Evolutionary conservation across 192 early-diverging fungal genomes (phyloP).

Genomic region (Helicostylum pulchrum): DNA sequence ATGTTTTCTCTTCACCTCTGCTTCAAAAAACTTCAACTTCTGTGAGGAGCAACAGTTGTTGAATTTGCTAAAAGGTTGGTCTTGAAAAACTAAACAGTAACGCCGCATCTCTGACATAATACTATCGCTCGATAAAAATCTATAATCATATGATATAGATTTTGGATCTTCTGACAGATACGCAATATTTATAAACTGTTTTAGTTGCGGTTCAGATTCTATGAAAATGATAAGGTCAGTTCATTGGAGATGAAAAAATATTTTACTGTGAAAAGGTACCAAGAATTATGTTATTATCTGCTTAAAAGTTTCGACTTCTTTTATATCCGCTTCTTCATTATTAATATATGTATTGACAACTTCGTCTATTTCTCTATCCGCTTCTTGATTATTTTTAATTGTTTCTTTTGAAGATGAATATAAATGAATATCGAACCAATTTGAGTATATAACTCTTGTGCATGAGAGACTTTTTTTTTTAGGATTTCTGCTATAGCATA

Average conservation of each 20-base stretch:
- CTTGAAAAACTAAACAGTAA: conserved; percentile 1
- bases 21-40: neutral
- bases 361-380: neutral
- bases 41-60: neutral
- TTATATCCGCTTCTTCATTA: too few species aligned
- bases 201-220: too few species aligned
- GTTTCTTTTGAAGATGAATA: conserved; percentile 3
- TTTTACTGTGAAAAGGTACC: too few species aligned
- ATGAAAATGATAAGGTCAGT: too few species aligned
- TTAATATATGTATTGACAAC: too few species aligned
- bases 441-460: too few species aligned
- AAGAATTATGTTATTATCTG: too few species aligned
- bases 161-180: too few species aligned
- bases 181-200: too few species aligned
- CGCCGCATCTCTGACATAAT: neutral
- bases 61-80: neutral
- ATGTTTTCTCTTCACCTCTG: neutral
- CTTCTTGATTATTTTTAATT: neutral
- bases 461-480: neutral
- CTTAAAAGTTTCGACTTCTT: too few species aligned
- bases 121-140: neutral
- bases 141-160: too few species aligned
- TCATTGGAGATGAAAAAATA: too few species aligned
- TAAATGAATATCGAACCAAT: neutral
- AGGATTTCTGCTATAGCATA: conserved; percentile 1